phyloP scores from a whole-genome alignment of 768 basidiomycete genomes.

The Rhizopogon roseolus region DNA sequence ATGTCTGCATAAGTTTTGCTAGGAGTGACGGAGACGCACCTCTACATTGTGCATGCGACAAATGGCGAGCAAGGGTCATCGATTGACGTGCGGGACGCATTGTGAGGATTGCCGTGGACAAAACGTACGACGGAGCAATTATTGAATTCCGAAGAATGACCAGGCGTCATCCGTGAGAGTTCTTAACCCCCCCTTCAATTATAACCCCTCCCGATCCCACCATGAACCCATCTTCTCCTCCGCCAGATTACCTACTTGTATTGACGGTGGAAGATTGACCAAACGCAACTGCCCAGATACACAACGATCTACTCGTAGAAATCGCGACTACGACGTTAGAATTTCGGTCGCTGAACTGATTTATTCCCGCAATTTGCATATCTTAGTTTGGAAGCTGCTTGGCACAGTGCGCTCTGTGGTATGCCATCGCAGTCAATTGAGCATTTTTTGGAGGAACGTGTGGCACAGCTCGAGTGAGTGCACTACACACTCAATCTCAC shows the following conservation, averaged over 20 bases:
- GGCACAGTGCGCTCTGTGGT: constrained; percentile 2
- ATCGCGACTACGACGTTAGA: neutral
- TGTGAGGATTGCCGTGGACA: neutral
- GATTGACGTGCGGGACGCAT: constrained; percentile 5
- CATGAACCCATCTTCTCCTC: neutral
- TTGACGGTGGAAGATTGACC: neutral
- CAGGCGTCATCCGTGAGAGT: neutral
- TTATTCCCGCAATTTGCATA: constrained; percentile 1
- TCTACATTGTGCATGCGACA: constrained; percentile 9
- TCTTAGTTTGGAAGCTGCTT: neutral
- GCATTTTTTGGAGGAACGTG: constrained; percentile 32
- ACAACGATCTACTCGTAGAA: neutral
- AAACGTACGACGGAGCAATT: neutral
- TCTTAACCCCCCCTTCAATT: neutral
- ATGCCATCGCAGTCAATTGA: constrained; percentile 26
- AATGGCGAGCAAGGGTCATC: constrained; percentile 12
- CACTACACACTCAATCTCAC: neutral
- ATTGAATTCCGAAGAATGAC: neutral
- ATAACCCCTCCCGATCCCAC: neutral
- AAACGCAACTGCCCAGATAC: neutral
- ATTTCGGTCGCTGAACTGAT: neutral
- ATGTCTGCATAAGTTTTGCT: neutral
- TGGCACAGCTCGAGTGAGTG: constrained; percentile 28
- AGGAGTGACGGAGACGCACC: neutral
- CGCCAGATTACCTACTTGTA: neutral